These are phyloP conservation scores for Cardamine occulta DNA, from an alignment of 345 rosid genomes.

Conservation along the genomic window DNA sequence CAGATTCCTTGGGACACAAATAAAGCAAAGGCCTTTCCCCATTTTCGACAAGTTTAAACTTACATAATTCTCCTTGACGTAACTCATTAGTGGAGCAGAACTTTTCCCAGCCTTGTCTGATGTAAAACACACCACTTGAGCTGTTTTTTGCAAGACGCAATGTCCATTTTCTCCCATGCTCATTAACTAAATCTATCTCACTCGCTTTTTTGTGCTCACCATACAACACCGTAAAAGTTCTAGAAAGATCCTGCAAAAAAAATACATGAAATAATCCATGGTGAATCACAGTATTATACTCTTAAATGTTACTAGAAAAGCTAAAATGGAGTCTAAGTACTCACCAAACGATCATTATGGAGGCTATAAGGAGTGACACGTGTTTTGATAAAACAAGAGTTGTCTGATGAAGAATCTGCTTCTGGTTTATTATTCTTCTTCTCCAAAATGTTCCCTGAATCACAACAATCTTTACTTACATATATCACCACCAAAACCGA, in stretches of 20 bases:
- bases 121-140: constrained; percentile 39
- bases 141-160: constrained; percentile 23
- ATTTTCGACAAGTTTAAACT: constrained; percentile 23
- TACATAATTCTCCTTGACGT: constrained; percentile 8
- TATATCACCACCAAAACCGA: not conserved
- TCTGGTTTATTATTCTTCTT: constrained; percentile 27
- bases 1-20: constrained; percentile 26
- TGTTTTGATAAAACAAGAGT: constrained; percentile 19
- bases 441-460: constrained; percentile 24
- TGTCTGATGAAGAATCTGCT: constrained; percentile 22
- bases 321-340: constrained; percentile 7
- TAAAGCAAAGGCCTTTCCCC: constrained; percentile 33
- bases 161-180: constrained; percentile 33
- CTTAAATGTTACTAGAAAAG: constrained; percentile 3
- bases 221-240: not conserved
- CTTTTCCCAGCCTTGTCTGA: constrained; percentile 37
- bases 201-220: not conserved
- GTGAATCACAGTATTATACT: not conserved
- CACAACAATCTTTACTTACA: constrained; percentile 21
- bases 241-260: constrained; percentile 38
- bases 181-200: constrained; percentile 37
- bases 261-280: constrained; percentile 10
- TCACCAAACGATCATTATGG: constrained; percentile 36
- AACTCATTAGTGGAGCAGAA: constrained; percentile 30
- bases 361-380: constrained; percentile 36